Conservation (phyloP, 208 protist genomes). For the Wallacemonas collosoma region DNA sequence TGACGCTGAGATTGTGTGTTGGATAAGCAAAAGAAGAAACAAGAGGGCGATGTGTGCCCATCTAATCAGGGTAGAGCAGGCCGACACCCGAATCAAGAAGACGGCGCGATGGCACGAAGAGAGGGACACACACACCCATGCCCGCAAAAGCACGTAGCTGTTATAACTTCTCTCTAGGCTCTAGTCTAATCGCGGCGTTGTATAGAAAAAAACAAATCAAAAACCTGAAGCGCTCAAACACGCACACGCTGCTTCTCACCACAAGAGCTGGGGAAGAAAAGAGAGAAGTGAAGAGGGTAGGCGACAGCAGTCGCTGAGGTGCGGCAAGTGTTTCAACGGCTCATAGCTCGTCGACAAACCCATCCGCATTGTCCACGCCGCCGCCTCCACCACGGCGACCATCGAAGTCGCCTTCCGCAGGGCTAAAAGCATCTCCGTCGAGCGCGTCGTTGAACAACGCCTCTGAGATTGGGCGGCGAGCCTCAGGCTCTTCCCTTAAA, state of each 20-base stretch:
- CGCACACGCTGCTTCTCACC: too few relatives aligned
- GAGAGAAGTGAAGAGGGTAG: not conserved
- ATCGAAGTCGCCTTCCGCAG: conserved; percentile 26
- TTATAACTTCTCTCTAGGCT: not conserved
- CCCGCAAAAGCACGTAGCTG: too few relatives aligned
- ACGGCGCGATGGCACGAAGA: too few relatives aligned
- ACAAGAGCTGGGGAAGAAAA: not conserved
- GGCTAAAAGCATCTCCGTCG: conserved; percentile 10
- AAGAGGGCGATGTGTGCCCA: too few relatives aligned
- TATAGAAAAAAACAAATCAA: not conserved
- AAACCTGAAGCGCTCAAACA: not conserved
- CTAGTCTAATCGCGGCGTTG: not conserved
- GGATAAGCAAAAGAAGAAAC: too few relatives aligned
- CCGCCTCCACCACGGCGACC: conserved; percentile 4
- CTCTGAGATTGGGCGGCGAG: not conserved
- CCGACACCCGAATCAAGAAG: too few relatives aligned
- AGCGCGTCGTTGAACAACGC: conserved; percentile 7
- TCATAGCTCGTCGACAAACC: not conserved
- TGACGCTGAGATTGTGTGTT: too few relatives aligned
- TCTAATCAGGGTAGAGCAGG: too few relatives aligned
- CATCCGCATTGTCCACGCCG: not conserved
- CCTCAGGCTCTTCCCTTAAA: conserved; percentile 3
- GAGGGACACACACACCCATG: too few relatives aligned
- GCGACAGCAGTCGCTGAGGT: too few relatives aligned
- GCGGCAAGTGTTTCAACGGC: not conserved